Conservation (phyloP, 371 early-diverging fungal genomes). For the Mycotypha africana region DNA sequence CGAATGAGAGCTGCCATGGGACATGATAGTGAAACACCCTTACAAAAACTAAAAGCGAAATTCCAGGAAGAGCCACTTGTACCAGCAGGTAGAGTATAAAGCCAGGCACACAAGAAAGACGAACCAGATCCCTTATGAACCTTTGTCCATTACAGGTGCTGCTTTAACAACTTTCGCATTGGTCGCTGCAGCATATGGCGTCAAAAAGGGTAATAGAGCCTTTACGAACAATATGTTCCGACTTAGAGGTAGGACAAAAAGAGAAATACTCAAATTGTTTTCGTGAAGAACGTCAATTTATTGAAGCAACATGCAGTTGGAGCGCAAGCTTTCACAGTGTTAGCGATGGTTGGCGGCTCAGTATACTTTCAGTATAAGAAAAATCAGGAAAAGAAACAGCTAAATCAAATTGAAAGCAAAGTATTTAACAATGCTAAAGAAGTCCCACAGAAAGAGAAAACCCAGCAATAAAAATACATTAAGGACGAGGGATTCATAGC, state of each 20-base stretch:
- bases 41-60: too few relatives aligned
- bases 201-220: conserved; percentile 38
- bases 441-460: too few relatives aligned
- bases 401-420: too few relatives aligned
- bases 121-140: too few relatives aligned
- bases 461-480: too few relatives aligned
- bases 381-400: conserved; percentile 22
- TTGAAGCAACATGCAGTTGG: conserved; percentile 26
- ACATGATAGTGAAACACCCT: too few relatives aligned
- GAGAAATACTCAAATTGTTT: background rate
- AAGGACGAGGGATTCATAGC: too few relatives aligned
- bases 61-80: too few relatives aligned
- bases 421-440: too few relatives aligned
- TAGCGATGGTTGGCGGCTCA: conserved; percentile 45
- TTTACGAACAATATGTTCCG: conserved; percentile 51
- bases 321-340: conserved; percentile 40
- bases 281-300: background rate
- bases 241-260: conserved; percentile 35
- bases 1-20: too few relatives aligned
- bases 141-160: conserved; percentile 32
- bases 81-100: too few relatives aligned
- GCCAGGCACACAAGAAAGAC: too few relatives aligned
- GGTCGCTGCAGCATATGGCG: conserved; percentile 41
- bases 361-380: conserved; percentile 35
- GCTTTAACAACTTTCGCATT: conserved; percentile 49